Base-by-base conservation (phyloP, 805 yeast genomes). In the Nakazawaea wickerhamii region DNA sequence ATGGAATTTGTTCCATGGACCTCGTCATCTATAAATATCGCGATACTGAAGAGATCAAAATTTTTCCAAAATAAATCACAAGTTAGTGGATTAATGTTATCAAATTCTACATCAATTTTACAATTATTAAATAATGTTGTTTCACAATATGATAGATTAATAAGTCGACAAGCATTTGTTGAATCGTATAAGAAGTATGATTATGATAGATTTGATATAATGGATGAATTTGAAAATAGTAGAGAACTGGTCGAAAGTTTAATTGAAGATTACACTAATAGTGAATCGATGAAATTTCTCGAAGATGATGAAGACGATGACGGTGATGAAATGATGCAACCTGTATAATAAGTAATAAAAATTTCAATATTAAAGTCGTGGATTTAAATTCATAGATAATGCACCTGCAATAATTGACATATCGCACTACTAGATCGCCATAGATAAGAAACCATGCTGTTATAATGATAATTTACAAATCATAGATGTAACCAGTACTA, bases 1-100 rank as follows among this genome's bases (percentile, higher is more conserved):
- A 69, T 88, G 1, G 70, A 75, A 21, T 93, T 88, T 64, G 87
- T 87, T 3, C 93, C 95, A 0, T 85, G 95, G 89, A 76, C 88
- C 0, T 79, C 93, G 0, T 75, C 89, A 0, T 74, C 89, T 6
- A 73, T 89, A 5, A 93, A 88, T 54, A 67, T 89, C 0, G 89
- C 91, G 6, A 67, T 80, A 37, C 89, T 95, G 0, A 72, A 75
- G 44, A 79, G 78, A 49, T 84, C 95, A 8, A 82, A 89, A 4
- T 84, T 68, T 50, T 50, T 65, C 13, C 37, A 51, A 39, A 49
- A 49, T 25, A 62, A 63, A 30, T 65, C 72, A 6, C 61, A 48
- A 10, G 77, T 86, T 4, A 81, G 81, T 50, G 98, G 98, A 1
- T 68, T 89, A 49, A 86, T 84, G 79, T 66, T 93, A 19, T 75